Evolutionary conservation across 768 basidiomycete species (phyloP).

Genomic region (Serendipita vermifera): DNA sequence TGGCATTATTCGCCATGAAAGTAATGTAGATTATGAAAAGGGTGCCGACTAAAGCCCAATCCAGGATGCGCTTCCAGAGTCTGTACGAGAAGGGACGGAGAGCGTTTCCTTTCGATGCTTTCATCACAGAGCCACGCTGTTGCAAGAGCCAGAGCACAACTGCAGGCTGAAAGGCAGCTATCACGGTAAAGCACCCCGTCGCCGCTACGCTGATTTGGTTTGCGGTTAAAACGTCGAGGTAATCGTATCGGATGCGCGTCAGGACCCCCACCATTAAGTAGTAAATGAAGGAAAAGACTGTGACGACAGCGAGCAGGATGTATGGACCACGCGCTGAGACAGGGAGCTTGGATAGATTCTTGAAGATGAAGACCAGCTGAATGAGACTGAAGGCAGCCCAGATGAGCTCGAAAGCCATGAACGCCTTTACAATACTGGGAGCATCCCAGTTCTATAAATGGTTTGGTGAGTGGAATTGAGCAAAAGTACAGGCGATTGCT

Average conservation of each 20-base stretch:
- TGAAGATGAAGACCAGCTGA: background rate
- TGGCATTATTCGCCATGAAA: too few species aligned
- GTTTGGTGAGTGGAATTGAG: background rate
- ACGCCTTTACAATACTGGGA: background rate
- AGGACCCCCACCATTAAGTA: background rate
- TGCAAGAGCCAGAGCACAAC: conserved; percentile 2
- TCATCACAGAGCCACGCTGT: background rate
- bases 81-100: background rate
- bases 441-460: conserved; percentile 1
- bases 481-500: background rate
- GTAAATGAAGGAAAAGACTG: background rate
- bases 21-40: background rate
- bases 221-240: background rate
- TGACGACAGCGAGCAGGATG: background rate
- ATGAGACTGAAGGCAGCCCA: background rate
- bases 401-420: background rate
- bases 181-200: background rate
- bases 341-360: background rate
- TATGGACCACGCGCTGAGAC: background rate
- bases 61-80: conserved; percentile 7
- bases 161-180: background rate
- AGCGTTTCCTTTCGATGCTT: background rate
- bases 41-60: conserved; percentile 1
- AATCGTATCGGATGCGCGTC: background rate
- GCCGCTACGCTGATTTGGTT: background rate